Base-by-base conservation (phyloP, 331 rosid species). In the Dryas integrifolia region DNA sequence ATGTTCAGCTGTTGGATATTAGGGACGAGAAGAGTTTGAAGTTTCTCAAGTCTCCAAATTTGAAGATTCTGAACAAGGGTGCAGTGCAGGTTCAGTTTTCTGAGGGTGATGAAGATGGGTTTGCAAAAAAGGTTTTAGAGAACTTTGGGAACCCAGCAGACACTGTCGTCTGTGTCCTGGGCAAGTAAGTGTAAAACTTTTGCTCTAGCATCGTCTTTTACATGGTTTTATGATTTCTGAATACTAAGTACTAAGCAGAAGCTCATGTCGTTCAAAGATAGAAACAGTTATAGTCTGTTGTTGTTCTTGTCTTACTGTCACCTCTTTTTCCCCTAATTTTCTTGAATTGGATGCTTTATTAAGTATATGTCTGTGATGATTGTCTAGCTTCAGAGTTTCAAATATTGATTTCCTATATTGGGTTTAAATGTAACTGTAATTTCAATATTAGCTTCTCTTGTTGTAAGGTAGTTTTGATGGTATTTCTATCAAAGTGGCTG, bases 391-490 rank as follows among this genome's bases (percentile, higher is more conserved):
- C 61, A 35, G 35, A 52, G 47, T 35, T 59, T 15, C 21, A 18
- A 10, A 5, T 51, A 48, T 68, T 64, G 48, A 49, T 69, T 62
- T 76, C 58, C 49, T 65, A 67, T 65, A 0, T 63, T 49, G n/a
- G 10, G 44, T 56, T 45, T 7, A 58, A 24, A 56, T 71, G 43
- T 61, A 2, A 26, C 13, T 65, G 26, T 40, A 72, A 72, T 78
- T 72, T 85, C 67, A 72, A 58, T 82, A 79, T 65, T 50, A n/a
- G 79, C 48, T 80, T 81, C 51, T 74, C 76, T 86, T 88, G 84
- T 86, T 84, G 88, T 64, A 93, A 93, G 92, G 89, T 86, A 94
- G 97, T 91, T 90, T 91, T 69, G 97, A 94, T 69, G 97, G 87
- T 56, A 85, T 91, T 86, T 91, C 98, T 82, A 52, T 94, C 90